Evolutionary conservation across 495 filamentous ascomycete genomes (phyloP).

Genomic region (Annulohypoxylon moriforme): DNA sequence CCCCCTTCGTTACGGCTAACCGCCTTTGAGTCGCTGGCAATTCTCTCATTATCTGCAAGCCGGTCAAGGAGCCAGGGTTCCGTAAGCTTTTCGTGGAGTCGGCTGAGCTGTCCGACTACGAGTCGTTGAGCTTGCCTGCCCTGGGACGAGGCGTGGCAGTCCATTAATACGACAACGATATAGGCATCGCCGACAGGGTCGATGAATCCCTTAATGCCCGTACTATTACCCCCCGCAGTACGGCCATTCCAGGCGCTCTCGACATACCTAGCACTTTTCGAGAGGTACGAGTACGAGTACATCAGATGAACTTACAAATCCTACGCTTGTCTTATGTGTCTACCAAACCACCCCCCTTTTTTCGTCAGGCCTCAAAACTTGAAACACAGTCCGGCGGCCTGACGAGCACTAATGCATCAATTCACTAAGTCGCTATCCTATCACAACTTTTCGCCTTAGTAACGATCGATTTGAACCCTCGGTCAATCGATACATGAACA

Average conservation of each 20-base stretch:
- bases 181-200: constrained; percentile 46
- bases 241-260: background rate
- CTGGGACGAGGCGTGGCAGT: constrained; percentile 38
- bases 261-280: constrained; percentile 12
- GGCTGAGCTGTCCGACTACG: constrained; percentile 37
- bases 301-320: constrained; percentile 4
- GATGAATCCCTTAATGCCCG: constrained; percentile 27
- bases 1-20: constrained; percentile 10
- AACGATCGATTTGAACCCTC: background rate
- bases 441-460: background rate
- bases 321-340: constrained; percentile 30
- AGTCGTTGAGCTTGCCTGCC: constrained; percentile 10
- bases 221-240: constrained; percentile 36
- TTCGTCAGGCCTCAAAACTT: constrained; percentile 32
- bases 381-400: constrained; percentile 16
- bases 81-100: constrained; percentile 34
- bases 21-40: constrained; percentile 27
- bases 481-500: constrained; percentile 14
- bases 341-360: constrained; percentile 30
- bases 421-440: constrained; percentile 7
- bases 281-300: constrained; percentile 22
- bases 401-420: constrained; percentile 24
- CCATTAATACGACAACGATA: constrained; percentile 46
- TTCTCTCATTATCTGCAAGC: constrained; percentile 34
- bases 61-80: constrained; percentile 20